These are phyloP conservation scores for Chrysoporthe cubensis DNA, from an alignment of 2,329 filamentous ascomycete species.

Conservation along the genomic window DNA sequence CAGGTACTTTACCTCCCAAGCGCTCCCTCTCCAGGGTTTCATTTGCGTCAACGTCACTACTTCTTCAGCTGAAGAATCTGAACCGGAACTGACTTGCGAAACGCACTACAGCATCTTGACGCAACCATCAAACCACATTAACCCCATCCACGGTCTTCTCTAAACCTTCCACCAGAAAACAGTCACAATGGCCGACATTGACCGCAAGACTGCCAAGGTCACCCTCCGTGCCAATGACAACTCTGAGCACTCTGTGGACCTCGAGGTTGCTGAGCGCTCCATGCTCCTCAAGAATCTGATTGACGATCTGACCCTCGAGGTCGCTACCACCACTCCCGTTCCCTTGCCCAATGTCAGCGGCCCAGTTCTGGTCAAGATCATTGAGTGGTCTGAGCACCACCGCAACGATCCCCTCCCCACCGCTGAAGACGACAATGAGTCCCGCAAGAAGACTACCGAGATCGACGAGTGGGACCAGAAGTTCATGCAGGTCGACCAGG, in stretches of 20 bases:
- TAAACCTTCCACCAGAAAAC: constrained; percentile 8
- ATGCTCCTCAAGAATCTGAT: constrained; percentile 98
- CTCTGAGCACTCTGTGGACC: constrained; percentile 61
- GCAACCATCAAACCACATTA: constrained; percentile 8
- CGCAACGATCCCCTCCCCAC: constrained; percentile 81
- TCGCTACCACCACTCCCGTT: constrained; percentile 67
- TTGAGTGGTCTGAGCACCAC: constrained; percentile 98
- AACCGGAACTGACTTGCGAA: not conserved
- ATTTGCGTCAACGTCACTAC: not conserved
- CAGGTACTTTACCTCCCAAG: constrained; percentile 5
- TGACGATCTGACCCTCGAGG: constrained; percentile 79
- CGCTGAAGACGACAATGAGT: constrained; percentile 88
- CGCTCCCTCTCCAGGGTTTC: not conserved
- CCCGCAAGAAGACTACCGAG: constrained; percentile 96
- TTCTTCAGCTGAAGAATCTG: not conserved
- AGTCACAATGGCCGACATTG: constrained; percentile 37
- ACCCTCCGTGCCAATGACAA: constrained; percentile 57
- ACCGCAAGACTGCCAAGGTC: constrained; percentile 40
- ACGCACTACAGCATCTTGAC: constrained; percentile 17
- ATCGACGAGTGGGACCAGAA: constrained; percentile 99
- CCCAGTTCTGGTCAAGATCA: constrained; percentile 89
- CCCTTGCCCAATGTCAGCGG: constrained; percentile 93
- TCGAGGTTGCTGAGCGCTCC: constrained; percentile 84
- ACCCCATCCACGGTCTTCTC: constrained; percentile 4
- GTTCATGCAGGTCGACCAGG: constrained; percentile 99